A percentile compares a stretch with the other conserved stretches of the same genome.
These are phyloP conservation scores for Carex littledalei DNA, from an alignment of 176 grass and related monocot genomes.

Conservation along the genomic window DNA sequence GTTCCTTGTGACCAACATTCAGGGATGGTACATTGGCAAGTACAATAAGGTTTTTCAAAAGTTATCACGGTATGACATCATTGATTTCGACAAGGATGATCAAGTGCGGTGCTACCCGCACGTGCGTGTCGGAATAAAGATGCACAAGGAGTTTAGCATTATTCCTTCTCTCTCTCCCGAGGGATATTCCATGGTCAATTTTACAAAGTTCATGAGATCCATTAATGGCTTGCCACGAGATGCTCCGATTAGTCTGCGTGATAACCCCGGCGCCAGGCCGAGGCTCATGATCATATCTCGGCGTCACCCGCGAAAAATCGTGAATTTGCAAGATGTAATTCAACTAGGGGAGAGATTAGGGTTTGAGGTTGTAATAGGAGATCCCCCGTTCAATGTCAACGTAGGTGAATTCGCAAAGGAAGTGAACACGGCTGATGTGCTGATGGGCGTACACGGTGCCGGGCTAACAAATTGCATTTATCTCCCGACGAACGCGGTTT, in stretches of 20 bases:
- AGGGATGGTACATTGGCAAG: slow-evolving; percentile 60
- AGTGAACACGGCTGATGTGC: slow-evolving; percentile 67
- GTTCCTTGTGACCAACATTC: slow-evolving; percentile 53
- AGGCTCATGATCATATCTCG: slow-evolving; percentile 83
- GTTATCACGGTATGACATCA: slow-evolving; percentile 40
- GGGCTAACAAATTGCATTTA: slow-evolving; percentile 86
- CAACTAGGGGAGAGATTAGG: slow-evolving; percentile 42
- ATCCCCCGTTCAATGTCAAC: slow-evolving; percentile 68
- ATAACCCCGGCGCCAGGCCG: slow-evolving; percentile 20
- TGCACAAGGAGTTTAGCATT: slow-evolving; percentile 87
- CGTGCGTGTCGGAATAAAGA: slow-evolving; percentile 53
- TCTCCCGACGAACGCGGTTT: slow-evolving; percentile 56
- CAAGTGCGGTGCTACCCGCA: slow-evolving; percentile 52
- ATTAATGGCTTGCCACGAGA: slow-evolving; percentile 41
- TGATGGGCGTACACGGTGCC: slow-evolving; percentile 84
- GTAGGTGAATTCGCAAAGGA: slow-evolving; percentile 55
- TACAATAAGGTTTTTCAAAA: slow-evolving; percentile 31
- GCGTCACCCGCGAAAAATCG: slow-evolving; percentile 46
- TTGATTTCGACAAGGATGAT: slow-evolving; percentile 62
- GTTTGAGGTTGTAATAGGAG: slow-evolving; percentile 81
- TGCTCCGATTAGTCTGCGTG: slow-evolving; percentile 15
- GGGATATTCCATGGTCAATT: slow-evolving; percentile 67
- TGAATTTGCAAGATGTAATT: slow-evolving; percentile 53
- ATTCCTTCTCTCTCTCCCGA: slow-evolving; percentile 33
- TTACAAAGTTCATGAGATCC: slow-evolving; percentile 68